Evolutionary conservation across 2,329 filamentous ascomycete species (phyloP), one percentile per base, ranked within the genome.

Genomic region (Claviceps pazoutovae): DNA sequence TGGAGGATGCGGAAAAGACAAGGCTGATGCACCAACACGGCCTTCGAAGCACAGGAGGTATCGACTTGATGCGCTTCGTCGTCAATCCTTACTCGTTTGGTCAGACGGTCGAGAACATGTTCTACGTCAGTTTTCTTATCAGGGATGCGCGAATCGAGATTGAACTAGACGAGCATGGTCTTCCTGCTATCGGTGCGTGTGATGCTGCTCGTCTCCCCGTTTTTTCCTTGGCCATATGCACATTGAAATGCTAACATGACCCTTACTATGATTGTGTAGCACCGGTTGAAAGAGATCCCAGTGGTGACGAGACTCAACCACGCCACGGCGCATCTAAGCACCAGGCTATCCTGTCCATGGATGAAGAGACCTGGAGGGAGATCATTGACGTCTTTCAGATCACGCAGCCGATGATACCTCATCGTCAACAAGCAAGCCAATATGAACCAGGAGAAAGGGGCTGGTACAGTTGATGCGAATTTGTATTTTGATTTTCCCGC

Each of bases 41-140:
- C 2, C 71, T 95, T 14, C 76, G 81, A 13, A 73, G 75, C 17
- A 81, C 82, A 2, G 83, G 82, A 1, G 86, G 87, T 16, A 78
- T 95, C 3, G 81, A 86, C 48, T 69, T 96, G 13, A 84, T 96
- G 65, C 82, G 85, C 50, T 97, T 96, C 59, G 87, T 89, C 42
- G 78, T 97, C 56, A 95, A 98, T 59, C 93, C 93, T 0, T 72
- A 72, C 41, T 95, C 88, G 0, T 98, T 97, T 61, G 88, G 88
- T 0, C 93, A 98, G 67, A 95, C 89, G 0, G 83, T 98, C 6
- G 93, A 98, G 65, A 98, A 98, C 60, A 74, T 98, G 60, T 98
- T 98, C 67, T 97, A 97, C 64, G 80, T 95, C 59, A 94, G 88
- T 64, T 98, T 98, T 62, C 71, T 98, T 55, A 88, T 97, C 54